Evolutionary conservation across 805 yeast genomes (phyloP).

Genomic region (Nakazawaea holstii): DNA sequence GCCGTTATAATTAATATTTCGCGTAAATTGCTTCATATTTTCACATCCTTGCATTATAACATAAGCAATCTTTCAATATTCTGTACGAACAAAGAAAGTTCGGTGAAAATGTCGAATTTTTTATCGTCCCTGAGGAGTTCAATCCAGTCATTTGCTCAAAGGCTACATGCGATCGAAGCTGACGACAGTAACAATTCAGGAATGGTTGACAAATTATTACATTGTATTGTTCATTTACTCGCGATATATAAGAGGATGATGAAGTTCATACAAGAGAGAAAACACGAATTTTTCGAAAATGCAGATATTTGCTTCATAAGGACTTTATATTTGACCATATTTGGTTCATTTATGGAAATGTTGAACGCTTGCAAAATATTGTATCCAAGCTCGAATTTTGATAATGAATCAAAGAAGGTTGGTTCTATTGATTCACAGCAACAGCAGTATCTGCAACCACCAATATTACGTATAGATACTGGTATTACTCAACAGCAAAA

Average conservation of each 20-base stretch:
- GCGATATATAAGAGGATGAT: conserved; percentile 49
- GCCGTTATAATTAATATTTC: conserved; percentile 33
- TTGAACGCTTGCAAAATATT: conserved; percentile 56
- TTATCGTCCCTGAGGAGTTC: conserved; percentile 47
- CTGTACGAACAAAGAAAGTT: conserved; percentile 49
- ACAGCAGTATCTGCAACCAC: conserved; percentile 8
- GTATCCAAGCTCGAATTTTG: conserved; percentile 18
- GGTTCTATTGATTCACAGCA: background rate
- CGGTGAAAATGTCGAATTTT: conserved; percentile 47
- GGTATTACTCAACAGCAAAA: conserved; percentile 3
- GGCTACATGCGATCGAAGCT: conserved; percentile 46
- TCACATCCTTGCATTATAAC: conserved; percentile 60
- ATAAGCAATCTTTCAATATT: conserved; percentile 52
- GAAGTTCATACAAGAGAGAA: conserved; percentile 40
- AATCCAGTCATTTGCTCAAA: conserved; percentile 52
- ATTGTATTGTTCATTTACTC: conserved; percentile 29
- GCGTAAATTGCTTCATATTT: conserved; percentile 56
- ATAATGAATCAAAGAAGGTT: background rate
- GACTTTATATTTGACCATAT: conserved; percentile 53
- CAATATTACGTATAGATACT: conserved; percentile 12
- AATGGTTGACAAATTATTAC: conserved; percentile 25
- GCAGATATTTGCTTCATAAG: conserved; percentile 63
- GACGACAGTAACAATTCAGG: conserved; percentile 22
- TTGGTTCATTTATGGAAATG: conserved; percentile 62
- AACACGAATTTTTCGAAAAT: conserved; percentile 42